These are phyloP conservation scores for Phalaenopsis aphrodite DNA, from an alignment of 106 monocot species.

Conservation along the genomic window DNA sequence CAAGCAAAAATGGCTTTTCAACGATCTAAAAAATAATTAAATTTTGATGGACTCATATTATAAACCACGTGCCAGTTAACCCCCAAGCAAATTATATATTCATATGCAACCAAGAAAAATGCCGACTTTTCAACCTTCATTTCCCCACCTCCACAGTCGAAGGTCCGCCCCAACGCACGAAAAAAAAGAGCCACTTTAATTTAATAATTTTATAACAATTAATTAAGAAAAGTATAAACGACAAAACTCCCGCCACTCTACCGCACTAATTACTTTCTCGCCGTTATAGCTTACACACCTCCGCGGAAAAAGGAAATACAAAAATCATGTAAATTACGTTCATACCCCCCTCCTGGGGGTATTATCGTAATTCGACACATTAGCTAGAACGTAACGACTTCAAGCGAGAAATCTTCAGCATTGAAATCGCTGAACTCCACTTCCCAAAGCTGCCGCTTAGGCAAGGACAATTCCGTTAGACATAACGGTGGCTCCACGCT, in stretches of 20 bases:
- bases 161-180: too few relatives aligned
- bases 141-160: too few relatives aligned
- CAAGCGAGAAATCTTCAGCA: constrained; percentile 12
- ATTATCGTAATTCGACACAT: neutral
- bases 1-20: too few relatives aligned
- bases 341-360: neutral
- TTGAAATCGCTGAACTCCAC: constrained; percentile 17
- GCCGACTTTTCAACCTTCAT: too few relatives aligned
- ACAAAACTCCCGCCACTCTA: neutral
- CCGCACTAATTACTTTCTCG: neutral
- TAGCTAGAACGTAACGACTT: neutral
- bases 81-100: too few relatives aligned
- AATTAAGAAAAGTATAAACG: neutral
- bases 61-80: too few relatives aligned
- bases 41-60: too few relatives aligned
- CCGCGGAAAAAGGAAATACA: neutral
- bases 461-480: constrained; percentile 8
- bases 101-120: too few relatives aligned
- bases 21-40: too few relatives aligned
- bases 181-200: neutral
- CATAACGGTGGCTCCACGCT: constrained; percentile 17
- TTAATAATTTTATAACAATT: neutral
- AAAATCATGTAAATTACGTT: neutral
- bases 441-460: constrained; percentile 3
- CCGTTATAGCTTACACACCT: neutral